A percentile compares a stretch with the other conserved stretches of the same genome.
phyloP scores from a whole-genome alignment of 2,329 filamentous ascomycete species.

The Fusarium continuum region DNA sequence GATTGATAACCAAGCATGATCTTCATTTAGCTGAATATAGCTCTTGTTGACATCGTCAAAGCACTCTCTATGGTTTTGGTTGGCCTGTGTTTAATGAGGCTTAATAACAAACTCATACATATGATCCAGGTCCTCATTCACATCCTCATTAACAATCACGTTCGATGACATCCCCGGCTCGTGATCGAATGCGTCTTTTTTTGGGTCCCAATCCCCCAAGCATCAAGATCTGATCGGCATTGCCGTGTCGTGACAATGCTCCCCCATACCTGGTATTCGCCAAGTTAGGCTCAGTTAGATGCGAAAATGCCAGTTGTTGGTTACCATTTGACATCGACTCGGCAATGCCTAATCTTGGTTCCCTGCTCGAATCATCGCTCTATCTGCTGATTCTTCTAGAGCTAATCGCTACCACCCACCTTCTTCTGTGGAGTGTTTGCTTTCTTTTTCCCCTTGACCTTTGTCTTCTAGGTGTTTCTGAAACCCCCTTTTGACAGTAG shows the following conservation, averaged over 20 bases:
- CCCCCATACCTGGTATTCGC: background rate
- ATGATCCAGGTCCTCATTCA: background rate
- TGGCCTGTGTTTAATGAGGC: conserved; percentile 7
- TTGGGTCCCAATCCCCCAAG: background rate
- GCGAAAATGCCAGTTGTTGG: conserved; percentile 2
- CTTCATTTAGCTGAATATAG: background rate
- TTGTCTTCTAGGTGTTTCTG: background rate
- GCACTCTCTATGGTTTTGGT: background rate
- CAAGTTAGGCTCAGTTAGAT: conserved; percentile 5
- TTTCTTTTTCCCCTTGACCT: background rate
- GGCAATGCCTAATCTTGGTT: conserved; percentile 1
- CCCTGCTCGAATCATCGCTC: conserved; percentile 1
- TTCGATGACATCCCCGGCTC: background rate
- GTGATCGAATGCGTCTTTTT: conserved; percentile 3
- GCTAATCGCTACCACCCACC: background rate
- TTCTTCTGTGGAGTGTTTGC: background rate
- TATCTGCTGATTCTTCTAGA: conserved; percentile 13
- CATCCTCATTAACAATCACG: background rate
- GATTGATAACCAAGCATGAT: conserved; percentile 24
- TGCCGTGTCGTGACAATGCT: conserved; percentile 4
- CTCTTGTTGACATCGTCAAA: background rate
- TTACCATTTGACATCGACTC: background rate
- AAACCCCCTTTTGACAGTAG: conserved; percentile 1
- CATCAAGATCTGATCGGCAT: conserved; percentile 14
- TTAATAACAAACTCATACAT: background rate